Evolutionary conservation across 2,329 filamentous ascomycete species (phyloP).

Genomic region (Aureobasidium sp.): DNA sequence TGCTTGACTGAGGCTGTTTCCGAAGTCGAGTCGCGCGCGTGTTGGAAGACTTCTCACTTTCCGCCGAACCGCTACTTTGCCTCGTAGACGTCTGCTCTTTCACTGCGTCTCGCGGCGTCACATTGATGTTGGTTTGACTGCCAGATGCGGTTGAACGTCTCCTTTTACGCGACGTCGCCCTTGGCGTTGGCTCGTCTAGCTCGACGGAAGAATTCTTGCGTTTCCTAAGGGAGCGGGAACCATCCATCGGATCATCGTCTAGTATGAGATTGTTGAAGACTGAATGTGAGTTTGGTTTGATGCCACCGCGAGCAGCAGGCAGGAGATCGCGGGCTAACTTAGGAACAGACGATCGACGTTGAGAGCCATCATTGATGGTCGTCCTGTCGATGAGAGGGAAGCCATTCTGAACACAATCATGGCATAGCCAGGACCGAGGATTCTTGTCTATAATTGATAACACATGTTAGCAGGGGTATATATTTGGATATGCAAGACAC

Average conservation of each 20-base stretch:
- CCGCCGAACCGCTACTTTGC: constrained; percentile 20
- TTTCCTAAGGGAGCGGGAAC: constrained; percentile 71
- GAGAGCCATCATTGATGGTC: constrained; percentile 35
- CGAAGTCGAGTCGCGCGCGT: constrained; percentile 41
- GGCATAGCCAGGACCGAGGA: constrained; percentile 56
- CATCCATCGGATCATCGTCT: constrained; percentile 67
- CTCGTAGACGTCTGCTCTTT: constrained; percentile 17
- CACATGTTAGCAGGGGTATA: constrained; percentile 15
- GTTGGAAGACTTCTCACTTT: constrained; percentile 25
- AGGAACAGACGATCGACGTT: constrained; percentile 54
- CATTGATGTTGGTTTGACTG: constrained; percentile 23
- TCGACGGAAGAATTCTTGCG: constrained; percentile 72
- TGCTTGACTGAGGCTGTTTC: constrained; percentile 47
- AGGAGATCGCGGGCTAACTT: constrained; percentile 62
- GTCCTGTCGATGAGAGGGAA: constrained; percentile 40
- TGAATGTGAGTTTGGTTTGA: constrained; percentile 65
- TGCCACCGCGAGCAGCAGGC: constrained; percentile 57
- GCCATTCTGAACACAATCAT: constrained; percentile 48
- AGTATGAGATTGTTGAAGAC: constrained; percentile 68
- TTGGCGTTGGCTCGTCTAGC: constrained; percentile 39
- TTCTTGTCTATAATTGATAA: constrained; percentile 36
- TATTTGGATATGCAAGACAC: not conserved
- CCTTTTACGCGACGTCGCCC: constrained; percentile 35
- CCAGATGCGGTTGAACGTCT: constrained; percentile 32
- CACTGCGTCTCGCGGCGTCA: constrained; percentile 18